Conservation (phyloP, 495 filamentous ascomycete genomes). For the Penicillium steckii region DNA sequence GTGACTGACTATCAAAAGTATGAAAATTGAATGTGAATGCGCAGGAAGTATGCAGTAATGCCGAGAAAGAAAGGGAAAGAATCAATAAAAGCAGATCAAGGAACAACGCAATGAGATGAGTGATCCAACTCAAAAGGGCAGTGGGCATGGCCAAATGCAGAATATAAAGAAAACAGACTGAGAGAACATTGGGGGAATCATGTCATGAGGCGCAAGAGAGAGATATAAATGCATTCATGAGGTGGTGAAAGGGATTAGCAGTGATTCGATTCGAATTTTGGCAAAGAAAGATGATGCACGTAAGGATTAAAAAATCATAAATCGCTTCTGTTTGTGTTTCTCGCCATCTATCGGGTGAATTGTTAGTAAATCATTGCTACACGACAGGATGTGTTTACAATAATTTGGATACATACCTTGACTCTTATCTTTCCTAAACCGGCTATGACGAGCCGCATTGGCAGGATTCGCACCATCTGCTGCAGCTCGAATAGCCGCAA, state of each 20-base stretch:
- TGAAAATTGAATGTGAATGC: too few relatives aligned
- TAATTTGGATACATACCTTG: constrained; percentile 11
- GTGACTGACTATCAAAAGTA: too few relatives aligned
- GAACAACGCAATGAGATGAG: too few relatives aligned
- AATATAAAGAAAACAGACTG: too few relatives aligned
- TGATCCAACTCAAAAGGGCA: too few relatives aligned
- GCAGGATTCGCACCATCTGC: constrained; percentile 66
- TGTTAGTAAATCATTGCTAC: background rate
- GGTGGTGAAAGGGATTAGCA: background rate
- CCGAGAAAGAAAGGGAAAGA: too few relatives aligned
- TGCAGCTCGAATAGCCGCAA: constrained; percentile 83
- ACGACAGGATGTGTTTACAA: background rate
- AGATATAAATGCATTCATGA: background rate
- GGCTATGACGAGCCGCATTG: constrained; percentile 16
- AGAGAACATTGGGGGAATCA: background rate
- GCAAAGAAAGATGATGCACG: too few relatives aligned
- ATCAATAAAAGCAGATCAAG: too few relatives aligned
- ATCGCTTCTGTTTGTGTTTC: constrained; percentile 32
- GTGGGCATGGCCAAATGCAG: background rate
- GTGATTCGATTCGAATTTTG: too few relatives aligned
- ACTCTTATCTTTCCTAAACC: constrained; percentile 11
- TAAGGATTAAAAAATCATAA: constrained; percentile 37
- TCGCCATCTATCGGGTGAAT: constrained; percentile 13
- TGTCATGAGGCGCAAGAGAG: background rate
- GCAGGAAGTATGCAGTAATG: too few relatives aligned